A percentile compares a stretch with the other conserved stretches of the same genome.
Evolutionary conservation across 331 rosid genomes (phyloP).

Genomic region (Stylosanthes scabra): DNA sequence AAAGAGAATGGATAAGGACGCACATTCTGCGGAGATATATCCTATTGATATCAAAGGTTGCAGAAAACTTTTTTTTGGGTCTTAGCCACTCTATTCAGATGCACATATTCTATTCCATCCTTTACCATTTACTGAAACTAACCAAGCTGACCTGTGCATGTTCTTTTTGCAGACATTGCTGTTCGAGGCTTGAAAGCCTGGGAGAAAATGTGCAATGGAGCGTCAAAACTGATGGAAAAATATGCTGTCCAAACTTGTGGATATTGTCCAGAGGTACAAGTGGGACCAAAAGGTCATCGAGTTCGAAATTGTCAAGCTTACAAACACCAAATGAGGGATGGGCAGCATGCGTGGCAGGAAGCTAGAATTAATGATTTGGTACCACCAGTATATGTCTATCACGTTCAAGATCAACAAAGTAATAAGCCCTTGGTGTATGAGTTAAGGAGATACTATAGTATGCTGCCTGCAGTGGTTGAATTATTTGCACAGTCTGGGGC

Average conservation of each 20-base stretch:
- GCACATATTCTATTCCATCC: conserved; percentile 1
- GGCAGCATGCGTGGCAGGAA: conserved; percentile 78
- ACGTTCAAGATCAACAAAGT: conserved; percentile 48
- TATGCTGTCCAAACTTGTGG: conserved; percentile 78
- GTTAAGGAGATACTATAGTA: conserved; percentile 62
- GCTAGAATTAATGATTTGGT: conserved; percentile 63
- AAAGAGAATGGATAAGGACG: conserved; percentile 30
- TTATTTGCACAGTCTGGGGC: conserved; percentile 72
- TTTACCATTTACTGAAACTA: conserved; percentile 1
- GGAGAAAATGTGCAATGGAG: conserved; percentile 62
- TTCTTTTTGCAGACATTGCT: conserved; percentile 56
- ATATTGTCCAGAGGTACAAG: conserved; percentile 78
- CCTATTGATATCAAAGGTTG: conserved; percentile 59
- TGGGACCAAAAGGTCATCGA: conserved; percentile 79
- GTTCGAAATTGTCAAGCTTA: conserved; percentile 67
- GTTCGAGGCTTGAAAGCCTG: conserved; percentile 67
- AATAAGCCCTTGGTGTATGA: conserved; percentile 54
- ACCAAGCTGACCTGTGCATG: conserved; percentile 22
- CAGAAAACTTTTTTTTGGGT: conserved; percentile 3
- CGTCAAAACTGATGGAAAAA: conserved; percentile 61
- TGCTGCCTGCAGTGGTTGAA: conserved; percentile 75
- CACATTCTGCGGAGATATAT: conserved; percentile 38
- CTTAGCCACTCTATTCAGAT: neutral
- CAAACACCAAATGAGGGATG: conserved; percentile 89
- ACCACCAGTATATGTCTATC: conserved; percentile 73